Percentiles rank a stretch among this genome's conserved stretches.
Conservation (phyloP, 768 basidiomycete species). For the Tulasnella sp. region DNA sequence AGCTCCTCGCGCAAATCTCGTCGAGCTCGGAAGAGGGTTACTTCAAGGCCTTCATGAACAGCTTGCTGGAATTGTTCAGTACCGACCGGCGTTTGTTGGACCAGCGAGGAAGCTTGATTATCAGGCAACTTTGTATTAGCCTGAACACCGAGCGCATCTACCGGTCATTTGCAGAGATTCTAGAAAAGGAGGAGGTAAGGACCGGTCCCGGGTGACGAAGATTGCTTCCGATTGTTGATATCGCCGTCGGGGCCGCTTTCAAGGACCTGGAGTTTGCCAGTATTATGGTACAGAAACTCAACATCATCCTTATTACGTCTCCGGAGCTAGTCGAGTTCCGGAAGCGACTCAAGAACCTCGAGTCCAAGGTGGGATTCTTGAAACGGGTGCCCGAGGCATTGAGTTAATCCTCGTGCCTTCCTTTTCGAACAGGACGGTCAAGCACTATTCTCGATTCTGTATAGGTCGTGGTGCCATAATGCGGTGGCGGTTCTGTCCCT, state of each 20-base stretch:
- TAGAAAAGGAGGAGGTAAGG: constrained; percentile 93
- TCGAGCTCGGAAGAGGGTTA: constrained; percentile 94
- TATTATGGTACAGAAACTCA: constrained; percentile 96
- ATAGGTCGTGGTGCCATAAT: constrained; percentile 98
- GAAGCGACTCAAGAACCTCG: constrained; percentile 87
- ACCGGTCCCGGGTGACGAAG: background rate
- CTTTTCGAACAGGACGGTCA: constrained; percentile 75
- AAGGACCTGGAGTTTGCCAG: constrained; percentile 98
- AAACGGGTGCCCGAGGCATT: background rate
- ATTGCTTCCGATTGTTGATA: background rate
- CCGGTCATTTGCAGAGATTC: constrained; percentile 91
- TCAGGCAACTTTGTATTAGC: constrained; percentile 90
- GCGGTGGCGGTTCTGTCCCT: constrained; percentile 95
- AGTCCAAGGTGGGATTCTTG: constrained; percentile 73
- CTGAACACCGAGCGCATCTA: constrained; percentile 96
- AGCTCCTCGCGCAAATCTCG: constrained; percentile 95
- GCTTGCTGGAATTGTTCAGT: constrained; percentile 90
- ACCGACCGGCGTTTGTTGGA: constrained; percentile 91
- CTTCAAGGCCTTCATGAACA: constrained; percentile 94
- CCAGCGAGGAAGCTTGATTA: constrained; percentile 91
- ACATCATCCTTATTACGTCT: constrained; percentile 94
- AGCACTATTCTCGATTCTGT: constrained; percentile 89
- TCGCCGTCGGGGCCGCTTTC: constrained; percentile 15
- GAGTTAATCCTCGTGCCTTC: background rate
- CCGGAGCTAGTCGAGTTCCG: constrained; percentile 96